These are phyloP conservation scores for Astrothelium macrocarpum DNA, from an alignment of 495 filamentous ascomycete genomes.

Conservation along the genomic window DNA sequence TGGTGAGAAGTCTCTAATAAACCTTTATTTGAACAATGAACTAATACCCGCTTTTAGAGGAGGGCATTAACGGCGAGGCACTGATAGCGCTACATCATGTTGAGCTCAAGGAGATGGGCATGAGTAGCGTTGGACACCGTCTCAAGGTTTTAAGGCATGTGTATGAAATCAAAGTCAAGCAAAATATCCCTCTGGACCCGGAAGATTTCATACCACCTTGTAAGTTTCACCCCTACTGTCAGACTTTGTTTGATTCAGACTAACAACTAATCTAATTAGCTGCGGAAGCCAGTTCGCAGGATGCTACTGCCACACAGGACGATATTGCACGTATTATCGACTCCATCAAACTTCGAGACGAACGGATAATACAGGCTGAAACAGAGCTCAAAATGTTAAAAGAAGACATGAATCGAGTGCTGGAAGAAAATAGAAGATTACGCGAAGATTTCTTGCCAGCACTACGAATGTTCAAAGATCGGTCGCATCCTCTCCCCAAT, in stretches of 20 bases:
- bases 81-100: constrained; percentile 82
- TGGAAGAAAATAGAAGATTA: constrained; percentile 73
- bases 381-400: constrained; percentile 65
- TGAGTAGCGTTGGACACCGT: constrained; percentile 84
- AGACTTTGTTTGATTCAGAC: constrained; percentile 6
- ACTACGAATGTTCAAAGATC: constrained; percentile 80
- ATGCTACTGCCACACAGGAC: constrained; percentile 78
- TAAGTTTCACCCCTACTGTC: constrained; percentile 40
- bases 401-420: constrained; percentile 29
- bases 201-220: constrained; percentile 92
- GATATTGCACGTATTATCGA: constrained; percentile 84
- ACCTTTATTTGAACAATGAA: constrained; percentile 19
- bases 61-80: constrained; percentile 87
- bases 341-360: constrained; percentile 75
- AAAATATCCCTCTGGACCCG: constrained; percentile 79
- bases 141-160: constrained; percentile 90
- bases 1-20: constrained; percentile 44
- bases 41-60: constrained; percentile 47
- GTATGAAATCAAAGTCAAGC: constrained; percentile 87
- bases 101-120: constrained; percentile 88
- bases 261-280: constrained; percentile 42
- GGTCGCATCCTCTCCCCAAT: constrained; percentile 73
- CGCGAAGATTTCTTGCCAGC: constrained; percentile 86
- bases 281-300: constrained; percentile 75
- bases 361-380: constrained; percentile 72